Base-by-base conservation (phyloP, 192 early-diverging fungal genomes). In the Coemansia sp. region DNA sequence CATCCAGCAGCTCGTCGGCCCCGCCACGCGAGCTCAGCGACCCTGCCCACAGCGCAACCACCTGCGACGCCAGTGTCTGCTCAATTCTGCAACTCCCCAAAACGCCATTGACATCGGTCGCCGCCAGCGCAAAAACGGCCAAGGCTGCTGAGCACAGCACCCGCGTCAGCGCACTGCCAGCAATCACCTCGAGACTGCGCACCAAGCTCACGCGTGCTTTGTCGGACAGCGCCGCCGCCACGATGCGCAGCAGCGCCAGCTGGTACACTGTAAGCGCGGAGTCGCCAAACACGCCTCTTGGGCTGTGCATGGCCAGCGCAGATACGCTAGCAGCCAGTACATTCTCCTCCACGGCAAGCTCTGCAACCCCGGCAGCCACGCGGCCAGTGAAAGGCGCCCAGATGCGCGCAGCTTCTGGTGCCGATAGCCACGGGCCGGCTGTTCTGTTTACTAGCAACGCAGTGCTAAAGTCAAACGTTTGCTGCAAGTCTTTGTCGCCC, bases 341-440 rank as follows among this genome's bases (percentile, higher is more conserved):
- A 40, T 40, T 16, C 12, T 40, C 35, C 5, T 40, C 35, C 14
- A 16, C 35, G 14, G 35, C 58, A 11, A 40, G 18, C 25, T 18
- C 46, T 10, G 19, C 43, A 0, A 50, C n/a, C 10, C 30, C 43
- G 1, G 22, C 33, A 19, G 28, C 63, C 25, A 67, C 43, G 22
- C 58, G 62, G 46, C 32, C 16, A 11, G 48, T 23, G 16, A 77
- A 33, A 7, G 62, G 43, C 2, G 49, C 48, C 75, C 75, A 78
- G 3, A 64, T 58, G 4, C 49, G 54, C 27, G 48, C 18, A 0
- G 65, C 62, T 2, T 50, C 65, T 2, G 35, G 16, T 22, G 49
- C 24, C 5, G 46, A 21, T 7, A 56, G 12, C 69, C 60, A 69
- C 11, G 7, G 30, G 2, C n/a, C 27, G 19, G 56, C 56, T n/a